phyloP scores from a whole-genome alignment of 805 yeast species.

The Torulaspora indica region DNA sequence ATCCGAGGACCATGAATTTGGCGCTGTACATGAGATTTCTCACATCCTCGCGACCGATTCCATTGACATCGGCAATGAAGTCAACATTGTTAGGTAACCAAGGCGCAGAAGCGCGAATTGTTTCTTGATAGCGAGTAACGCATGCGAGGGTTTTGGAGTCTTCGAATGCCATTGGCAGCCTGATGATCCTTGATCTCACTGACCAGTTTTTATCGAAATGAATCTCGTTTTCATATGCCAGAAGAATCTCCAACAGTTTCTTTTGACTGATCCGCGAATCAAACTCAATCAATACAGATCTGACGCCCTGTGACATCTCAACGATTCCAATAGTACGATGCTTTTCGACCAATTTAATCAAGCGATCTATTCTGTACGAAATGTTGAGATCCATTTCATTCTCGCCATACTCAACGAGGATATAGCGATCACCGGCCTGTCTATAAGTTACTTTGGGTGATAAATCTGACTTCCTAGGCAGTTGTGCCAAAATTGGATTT shows the following conservation, averaged over 20 bases:
- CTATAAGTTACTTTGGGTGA: slow-evolving; percentile 78
- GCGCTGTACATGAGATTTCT: slow-evolving; percentile 84
- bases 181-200: slow-evolving; percentile 75
- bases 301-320: slow-evolving; percentile 96
- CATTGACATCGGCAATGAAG: slow-evolving; percentile 86
- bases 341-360: slow-evolving; percentile 65
- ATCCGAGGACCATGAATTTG: slow-evolving; percentile 84
- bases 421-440: slow-evolving; percentile 95
- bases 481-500: slow-evolving; percentile 62
- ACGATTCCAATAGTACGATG: slow-evolving; percentile 72
- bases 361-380: slow-evolving; percentile 77
- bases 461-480: slow-evolving; percentile 42
- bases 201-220: slow-evolving; percentile 75
- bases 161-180: slow-evolving; percentile 94
- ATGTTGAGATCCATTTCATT: slow-evolving; percentile 78
- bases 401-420: slow-evolving; percentile 90
- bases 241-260: slow-evolving; percentile 55
- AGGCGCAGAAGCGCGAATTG: slow-evolving; percentile 89
- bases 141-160: slow-evolving; percentile 85
- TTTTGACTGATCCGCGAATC: slow-evolving; percentile 57
- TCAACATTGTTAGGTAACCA: slow-evolving; percentile 98
- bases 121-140: slow-evolving; percentile 85
- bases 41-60: slow-evolving; percentile 68
- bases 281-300: slow-evolving; percentile 87
- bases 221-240: slow-evolving; percentile 72